Conservation (phyloP, 352 stramenopile genomes). For the Phytopythium delawarense region DNA sequence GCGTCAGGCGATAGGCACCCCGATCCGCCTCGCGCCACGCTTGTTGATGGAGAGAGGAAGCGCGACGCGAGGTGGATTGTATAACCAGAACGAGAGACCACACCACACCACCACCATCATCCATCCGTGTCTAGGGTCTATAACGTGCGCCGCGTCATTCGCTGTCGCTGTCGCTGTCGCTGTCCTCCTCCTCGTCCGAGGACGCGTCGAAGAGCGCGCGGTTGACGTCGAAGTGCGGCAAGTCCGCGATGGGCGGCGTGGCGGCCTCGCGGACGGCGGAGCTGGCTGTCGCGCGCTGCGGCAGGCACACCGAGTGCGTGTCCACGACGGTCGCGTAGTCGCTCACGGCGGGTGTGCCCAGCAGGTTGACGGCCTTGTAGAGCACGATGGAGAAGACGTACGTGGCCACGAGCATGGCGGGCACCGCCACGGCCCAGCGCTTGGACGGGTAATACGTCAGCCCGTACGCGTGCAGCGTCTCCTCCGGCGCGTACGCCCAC, state of each 20-base stretch:
- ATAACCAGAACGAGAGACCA: conserved; percentile 9
- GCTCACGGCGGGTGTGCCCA: conserved; percentile 59
- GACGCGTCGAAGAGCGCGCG: conserved; percentile 36
- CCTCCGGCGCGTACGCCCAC: conserved; percentile 86
- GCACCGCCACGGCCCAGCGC: conserved; percentile 87
- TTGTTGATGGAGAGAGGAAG: background rate
- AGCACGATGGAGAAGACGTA: conserved; percentile 80
- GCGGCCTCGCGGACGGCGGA: conserved; percentile 45
- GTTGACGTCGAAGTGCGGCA: conserved; percentile 74
- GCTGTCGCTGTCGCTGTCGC: background rate
- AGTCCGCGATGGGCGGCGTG: conserved; percentile 73
- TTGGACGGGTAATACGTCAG: conserved; percentile 89
- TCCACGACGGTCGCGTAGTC: conserved; percentile 82
- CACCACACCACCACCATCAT: conserved; percentile 9
- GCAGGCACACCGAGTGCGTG: conserved; percentile 56
- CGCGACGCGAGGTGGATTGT: conserved; percentile 1
- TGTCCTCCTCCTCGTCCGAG: background rate
- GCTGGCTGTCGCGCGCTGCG: conserved; percentile 27
- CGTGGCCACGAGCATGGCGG: conserved; percentile 75
- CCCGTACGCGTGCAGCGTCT: conserved; percentile 68
- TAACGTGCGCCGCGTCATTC: background rate
- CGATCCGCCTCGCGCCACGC: background rate
- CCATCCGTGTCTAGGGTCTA: background rate
- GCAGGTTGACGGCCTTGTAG: conserved; percentile 84
- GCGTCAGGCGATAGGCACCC: conserved; percentile 1